A percentile compares a stretch with the other conserved stretches of the same genome.
These are phyloP conservation scores for Pontederia paniculata DNA, from an alignment of 176 grass and related monocot genomes.

Conservation along the genomic window DNA sequence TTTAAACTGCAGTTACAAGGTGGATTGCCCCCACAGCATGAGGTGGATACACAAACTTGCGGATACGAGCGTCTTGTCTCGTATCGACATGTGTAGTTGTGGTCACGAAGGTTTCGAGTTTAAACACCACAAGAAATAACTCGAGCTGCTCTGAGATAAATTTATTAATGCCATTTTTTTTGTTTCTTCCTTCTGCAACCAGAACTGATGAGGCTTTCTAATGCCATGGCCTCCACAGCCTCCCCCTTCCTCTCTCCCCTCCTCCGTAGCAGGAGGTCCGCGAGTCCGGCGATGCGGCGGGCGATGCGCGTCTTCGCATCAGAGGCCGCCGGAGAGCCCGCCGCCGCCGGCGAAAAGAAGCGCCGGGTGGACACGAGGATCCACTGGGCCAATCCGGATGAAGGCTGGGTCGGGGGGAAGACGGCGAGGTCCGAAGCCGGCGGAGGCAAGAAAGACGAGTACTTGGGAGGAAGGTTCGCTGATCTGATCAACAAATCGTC, in stretches of 20 bases:
- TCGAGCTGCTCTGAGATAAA: neutral
- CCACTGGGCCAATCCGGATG: slow-evolving; percentile 68
- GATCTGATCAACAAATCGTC: slow-evolving; percentile 60
- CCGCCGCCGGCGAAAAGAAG: slow-evolving; percentile 20
- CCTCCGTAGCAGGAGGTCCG: slow-evolving; percentile 5
- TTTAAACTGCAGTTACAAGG: too few relatives aligned
- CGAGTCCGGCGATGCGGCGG: neutral
- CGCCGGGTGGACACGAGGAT: slow-evolving; percentile 88
- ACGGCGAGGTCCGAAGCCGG: slow-evolving; percentile 23
- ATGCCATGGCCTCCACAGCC: slow-evolving; percentile 29
- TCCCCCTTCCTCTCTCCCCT: slow-evolving; percentile 29
- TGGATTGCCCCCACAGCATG: too few relatives aligned
- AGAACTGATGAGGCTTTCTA: neutral
- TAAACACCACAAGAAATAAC: neutral
- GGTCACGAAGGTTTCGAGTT: too few relatives aligned
- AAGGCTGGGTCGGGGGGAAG: slow-evolving; percentile 74
- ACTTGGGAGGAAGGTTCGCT: slow-evolving; percentile 43
- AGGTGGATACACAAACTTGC: too few relatives aligned
- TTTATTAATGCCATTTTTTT: neutral
- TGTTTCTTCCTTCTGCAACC: neutral
- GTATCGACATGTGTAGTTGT: too few relatives aligned
- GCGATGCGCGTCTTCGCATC: slow-evolving; percentile 7
- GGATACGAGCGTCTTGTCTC: too few relatives aligned
- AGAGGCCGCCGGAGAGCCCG: slow-evolving; percentile 27
- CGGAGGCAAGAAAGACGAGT: slow-evolving; percentile 23